Conservation (phyloP, 2,329 filamentous ascomycete genomes). For the Sporothrix sp. region DNA sequence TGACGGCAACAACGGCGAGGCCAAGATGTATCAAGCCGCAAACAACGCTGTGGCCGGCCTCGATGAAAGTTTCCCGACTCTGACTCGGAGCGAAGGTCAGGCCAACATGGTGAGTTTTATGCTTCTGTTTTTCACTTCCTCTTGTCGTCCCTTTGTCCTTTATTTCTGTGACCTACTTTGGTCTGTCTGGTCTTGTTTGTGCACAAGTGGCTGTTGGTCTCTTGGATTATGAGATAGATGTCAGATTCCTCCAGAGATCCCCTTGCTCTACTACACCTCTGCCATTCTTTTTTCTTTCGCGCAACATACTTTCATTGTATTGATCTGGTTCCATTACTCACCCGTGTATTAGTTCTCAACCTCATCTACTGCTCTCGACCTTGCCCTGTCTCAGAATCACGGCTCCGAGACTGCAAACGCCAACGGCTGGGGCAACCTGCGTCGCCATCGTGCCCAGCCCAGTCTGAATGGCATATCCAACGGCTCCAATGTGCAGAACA, state of each 20-base stretch:
- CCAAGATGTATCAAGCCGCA: slow-evolving; percentile 60
- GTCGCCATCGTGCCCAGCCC: slow-evolving; percentile 59
- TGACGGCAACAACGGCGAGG: slow-evolving; percentile 56
- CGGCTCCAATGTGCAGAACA: slow-evolving; percentile 28
- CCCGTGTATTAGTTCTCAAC: slow-evolving; percentile 70
- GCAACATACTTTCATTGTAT: background rate
- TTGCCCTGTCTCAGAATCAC: slow-evolving; percentile 60
- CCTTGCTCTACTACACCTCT: too few species aligned
- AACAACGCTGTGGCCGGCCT: slow-evolving; percentile 33
- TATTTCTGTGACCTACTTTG: background rate
- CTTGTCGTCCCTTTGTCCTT: background rate
- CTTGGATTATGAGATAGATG: too few species aligned
- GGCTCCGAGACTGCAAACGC: slow-evolving; percentile 43
- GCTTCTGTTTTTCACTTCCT: background rate
- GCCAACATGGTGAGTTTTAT: slow-evolving; percentile 33
- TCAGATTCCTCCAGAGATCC: too few species aligned
- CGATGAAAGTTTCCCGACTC: slow-evolving; percentile 80
- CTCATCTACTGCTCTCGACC: slow-evolving; percentile 70
- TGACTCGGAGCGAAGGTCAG: slow-evolving; percentile 54
- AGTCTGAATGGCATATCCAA: slow-evolving; percentile 41
- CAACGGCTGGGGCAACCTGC: slow-evolving; percentile 52
- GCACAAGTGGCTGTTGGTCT: too few species aligned
- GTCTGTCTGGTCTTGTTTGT: background rate
- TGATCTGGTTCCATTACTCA: too few species aligned
- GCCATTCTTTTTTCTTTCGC: too few species aligned